These are phyloP conservation scores for Cercospora zeae-maydis DNA, from an alignment of 2,329 filamentous ascomycete genomes.

Conservation along the genomic window DNA sequence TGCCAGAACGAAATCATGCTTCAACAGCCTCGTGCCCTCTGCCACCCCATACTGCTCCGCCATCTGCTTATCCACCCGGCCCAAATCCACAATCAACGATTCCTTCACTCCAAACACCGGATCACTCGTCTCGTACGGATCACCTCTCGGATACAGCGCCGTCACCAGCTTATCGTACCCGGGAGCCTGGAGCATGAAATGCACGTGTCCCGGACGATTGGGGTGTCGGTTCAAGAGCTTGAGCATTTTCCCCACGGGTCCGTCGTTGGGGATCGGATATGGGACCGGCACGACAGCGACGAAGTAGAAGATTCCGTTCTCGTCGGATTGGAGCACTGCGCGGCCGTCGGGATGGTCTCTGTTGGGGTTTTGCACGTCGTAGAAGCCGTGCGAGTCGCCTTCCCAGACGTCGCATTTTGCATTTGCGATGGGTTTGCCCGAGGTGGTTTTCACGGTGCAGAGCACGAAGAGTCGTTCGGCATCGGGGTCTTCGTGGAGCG, in stretches of 20 bases:
- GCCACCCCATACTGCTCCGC: conserved; percentile 60
- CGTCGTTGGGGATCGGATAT: conserved; percentile 80
- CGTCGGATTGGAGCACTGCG: conserved; percentile 65
- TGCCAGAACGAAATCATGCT: conserved; percentile 72
- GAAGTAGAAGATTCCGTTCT: conserved; percentile 76
- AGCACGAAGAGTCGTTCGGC: conserved; percentile 68
- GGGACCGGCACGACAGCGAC: conserved; percentile 76
- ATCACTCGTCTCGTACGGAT: conserved; percentile 77
- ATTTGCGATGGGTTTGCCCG: conserved; percentile 58
- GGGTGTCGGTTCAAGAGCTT: conserved; percentile 60
- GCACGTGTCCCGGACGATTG: conserved; percentile 75
- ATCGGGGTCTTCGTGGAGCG: conserved; percentile 64
- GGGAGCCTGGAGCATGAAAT: conserved; percentile 81
- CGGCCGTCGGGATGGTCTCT: conserved; percentile 64
- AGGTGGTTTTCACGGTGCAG: conserved; percentile 64
- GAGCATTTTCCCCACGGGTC: conserved; percentile 55
- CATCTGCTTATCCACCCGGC: conserved; percentile 50
- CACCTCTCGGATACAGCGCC: conserved; percentile 72
- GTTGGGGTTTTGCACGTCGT: conserved; percentile 72
- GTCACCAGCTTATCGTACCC: conserved; percentile 78
- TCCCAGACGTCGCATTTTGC: conserved; percentile 82
- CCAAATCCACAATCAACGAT: conserved; percentile 64
- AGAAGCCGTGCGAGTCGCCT: conserved; percentile 71
- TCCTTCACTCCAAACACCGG: conserved; percentile 84
- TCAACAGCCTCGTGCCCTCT: conserved; percentile 53